Percentiles rank a stretch among this genome's conserved stretches.
These are phyloP conservation scores for Heimioporus sp. DNA, from an alignment of 768 basidiomycete species.

Conservation along the genomic window DNA sequence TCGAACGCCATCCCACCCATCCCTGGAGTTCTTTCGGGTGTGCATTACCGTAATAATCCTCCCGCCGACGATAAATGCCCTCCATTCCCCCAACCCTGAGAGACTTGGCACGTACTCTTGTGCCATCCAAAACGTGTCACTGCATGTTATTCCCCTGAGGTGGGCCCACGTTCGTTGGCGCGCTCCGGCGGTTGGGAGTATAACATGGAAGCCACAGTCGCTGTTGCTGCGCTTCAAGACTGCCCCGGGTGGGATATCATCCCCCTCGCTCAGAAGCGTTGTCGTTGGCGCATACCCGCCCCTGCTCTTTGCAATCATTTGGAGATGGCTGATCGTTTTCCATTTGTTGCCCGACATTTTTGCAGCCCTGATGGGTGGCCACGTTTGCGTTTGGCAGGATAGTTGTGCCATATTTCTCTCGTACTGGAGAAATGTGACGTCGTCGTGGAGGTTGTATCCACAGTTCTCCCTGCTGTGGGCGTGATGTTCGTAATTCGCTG, in stretches of 20 bases:
- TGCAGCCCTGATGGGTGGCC: background rate
- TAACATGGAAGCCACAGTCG: background rate
- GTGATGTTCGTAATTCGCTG: background rate
- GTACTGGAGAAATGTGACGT: background rate
- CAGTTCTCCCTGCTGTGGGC: too few relatives aligned
- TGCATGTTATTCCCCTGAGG: too few relatives aligned
- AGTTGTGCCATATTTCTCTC: background rate
- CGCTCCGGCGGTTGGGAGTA: background rate
- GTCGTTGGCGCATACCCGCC: background rate
- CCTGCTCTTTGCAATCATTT: background rate
- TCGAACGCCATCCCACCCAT: too few relatives aligned
- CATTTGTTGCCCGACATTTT: background rate
- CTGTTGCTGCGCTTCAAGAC: background rate
- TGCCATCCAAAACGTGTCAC: background rate
- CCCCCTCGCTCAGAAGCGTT: background rate
- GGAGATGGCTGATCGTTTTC: background rate
- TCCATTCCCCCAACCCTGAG: background rate
- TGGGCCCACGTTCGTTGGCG: background rate
- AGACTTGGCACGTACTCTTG: background rate
- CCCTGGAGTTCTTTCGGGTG: too few relatives aligned
- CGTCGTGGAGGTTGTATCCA: background rate
- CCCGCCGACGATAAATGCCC: background rate
- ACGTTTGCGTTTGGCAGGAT: background rate
- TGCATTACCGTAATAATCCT: too few relatives aligned
- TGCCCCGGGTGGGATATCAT: background rate